Conservation (phyloP, 202 grass and related monocot species). For the Schoenoplectus tabernaemontani region DNA sequence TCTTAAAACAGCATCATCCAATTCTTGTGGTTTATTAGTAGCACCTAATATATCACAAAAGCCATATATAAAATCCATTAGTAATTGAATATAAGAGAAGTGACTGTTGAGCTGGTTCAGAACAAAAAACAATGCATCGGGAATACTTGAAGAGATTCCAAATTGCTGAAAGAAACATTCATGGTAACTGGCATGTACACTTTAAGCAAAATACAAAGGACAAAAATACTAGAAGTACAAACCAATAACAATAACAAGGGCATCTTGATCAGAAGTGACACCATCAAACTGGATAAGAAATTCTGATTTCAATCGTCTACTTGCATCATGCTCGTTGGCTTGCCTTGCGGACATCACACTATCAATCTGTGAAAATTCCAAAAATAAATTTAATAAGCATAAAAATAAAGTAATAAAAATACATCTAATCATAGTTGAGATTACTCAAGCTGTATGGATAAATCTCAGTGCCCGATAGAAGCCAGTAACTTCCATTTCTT, state of each 20-base stretch:
- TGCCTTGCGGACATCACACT: slow-evolving; percentile 85
- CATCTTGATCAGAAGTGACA: slow-evolving; percentile 73
- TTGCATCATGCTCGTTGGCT: slow-evolving; percentile 88
- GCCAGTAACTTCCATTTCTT: neutral
- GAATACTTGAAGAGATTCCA: neutral
- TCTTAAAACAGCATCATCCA: slow-evolving; percentile 97
- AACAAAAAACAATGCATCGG: neutral
- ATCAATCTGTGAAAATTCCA: slow-evolving; percentile 56
- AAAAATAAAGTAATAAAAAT: neutral
- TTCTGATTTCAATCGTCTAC: slow-evolving; percentile 92
- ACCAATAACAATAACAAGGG: slow-evolving; percentile 97
- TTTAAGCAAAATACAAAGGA: slow-evolving; percentile 12
- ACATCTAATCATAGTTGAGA: neutral
- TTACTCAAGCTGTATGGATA: neutral
- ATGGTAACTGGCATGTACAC: neutral
- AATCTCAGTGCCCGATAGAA: neutral
- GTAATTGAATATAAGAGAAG: slow-evolving; percentile 26
- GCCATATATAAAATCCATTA: slow-evolving; percentile 12
- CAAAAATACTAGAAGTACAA: slow-evolving; percentile 15
- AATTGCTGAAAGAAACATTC: neutral
- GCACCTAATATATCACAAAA: slow-evolving; percentile 44
- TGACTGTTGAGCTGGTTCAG: neutral
- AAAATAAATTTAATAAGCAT: slow-evolving; percentile 20
- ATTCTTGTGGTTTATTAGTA: slow-evolving; percentile 98
- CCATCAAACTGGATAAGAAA: slow-evolving; percentile 98